Percentiles rank a stretch among this genome's conserved stretches.
phyloP scores from a whole-genome alignment of 1,284 basidiomycete species.

The Irpex lacteus region DNA sequence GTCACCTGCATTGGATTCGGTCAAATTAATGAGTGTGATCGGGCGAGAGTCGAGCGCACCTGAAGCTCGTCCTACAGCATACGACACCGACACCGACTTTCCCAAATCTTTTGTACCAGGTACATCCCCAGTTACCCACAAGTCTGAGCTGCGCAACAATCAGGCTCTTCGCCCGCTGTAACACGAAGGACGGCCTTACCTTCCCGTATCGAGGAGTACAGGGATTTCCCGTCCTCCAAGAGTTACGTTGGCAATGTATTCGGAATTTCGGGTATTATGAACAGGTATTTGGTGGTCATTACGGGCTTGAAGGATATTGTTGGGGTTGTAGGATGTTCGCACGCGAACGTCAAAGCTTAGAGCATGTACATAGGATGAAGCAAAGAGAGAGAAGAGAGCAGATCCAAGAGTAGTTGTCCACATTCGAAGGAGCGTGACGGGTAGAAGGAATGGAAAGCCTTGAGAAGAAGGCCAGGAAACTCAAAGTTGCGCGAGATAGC shows the following conservation, averaged over 20 bases:
- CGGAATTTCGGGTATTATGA: conserved; percentile 50
- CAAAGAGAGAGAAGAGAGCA: conserved; percentile 12
- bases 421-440: conserved; percentile 10
- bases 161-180: conserved; percentile 1
- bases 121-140: conserved; percentile 54
- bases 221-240: conserved; percentile 32
- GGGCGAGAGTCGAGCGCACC: conserved; percentile 38
- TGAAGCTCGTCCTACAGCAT: conserved; percentile 64
- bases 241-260: conserved; percentile 38
- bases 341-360: conserved; percentile 15
- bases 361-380: conserved; percentile 14
- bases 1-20: conserved; percentile 41
- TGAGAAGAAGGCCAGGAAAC: neutral
- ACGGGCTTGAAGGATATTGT: conserved; percentile 10
- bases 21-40: neutral
- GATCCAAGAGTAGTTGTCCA: conserved; percentile 9
- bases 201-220: conserved; percentile 40
- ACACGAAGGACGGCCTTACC: conserved; percentile 21
- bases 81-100: conserved; percentile 52
- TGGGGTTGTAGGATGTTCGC: conserved; percentile 11
- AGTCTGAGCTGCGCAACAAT: conserved; percentile 49
- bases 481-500: neutral
- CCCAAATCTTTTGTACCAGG: conserved; percentile 55
- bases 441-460: conserved; percentile 11
- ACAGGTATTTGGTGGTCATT: conserved; percentile 33